Evolutionary conservation across 257 asterid species (phyloP).

Genomic region (Petunia secreta): DNA sequence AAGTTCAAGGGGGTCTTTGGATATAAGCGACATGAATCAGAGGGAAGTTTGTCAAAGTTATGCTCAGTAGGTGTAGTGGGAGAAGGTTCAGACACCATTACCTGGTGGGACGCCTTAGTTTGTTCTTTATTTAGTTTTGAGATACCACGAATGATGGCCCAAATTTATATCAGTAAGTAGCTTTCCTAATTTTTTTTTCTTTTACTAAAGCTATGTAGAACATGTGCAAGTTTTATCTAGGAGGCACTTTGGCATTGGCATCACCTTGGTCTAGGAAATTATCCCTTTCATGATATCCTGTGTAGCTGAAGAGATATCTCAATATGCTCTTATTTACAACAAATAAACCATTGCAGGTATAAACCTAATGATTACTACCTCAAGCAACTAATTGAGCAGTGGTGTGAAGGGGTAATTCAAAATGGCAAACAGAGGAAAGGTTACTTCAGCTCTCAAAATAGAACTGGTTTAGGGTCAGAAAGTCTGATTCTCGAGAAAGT

Average conservation of each 20-base stretch:
- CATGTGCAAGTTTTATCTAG: neutral
- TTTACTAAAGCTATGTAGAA: neutral
- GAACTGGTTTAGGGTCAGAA: slow-evolving; percentile 47
- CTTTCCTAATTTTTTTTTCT: neutral
- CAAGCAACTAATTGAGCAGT: slow-evolving; percentile 89
- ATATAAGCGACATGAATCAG: neutral
- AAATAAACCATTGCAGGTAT: slow-evolving; percentile 54
- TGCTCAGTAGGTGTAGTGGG: neutral
- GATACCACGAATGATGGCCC: neutral
- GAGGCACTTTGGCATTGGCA: neutral
- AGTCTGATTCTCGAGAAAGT: slow-evolving; percentile 84
- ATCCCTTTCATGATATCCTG: neutral
- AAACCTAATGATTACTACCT: slow-evolving; percentile 85
- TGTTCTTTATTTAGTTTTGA: neutral
- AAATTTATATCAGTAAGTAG: neutral
- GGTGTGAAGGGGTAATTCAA: slow-evolving; percentile 94
- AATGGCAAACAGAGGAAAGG: slow-evolving; percentile 40
- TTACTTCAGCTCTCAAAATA: slow-evolving; percentile 34
- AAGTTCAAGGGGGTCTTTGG: neutral
- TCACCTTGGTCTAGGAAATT: neutral
- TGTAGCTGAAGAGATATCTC: neutral
- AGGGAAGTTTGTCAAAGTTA: neutral
- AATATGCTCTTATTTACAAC: slow-evolving; percentile 15
- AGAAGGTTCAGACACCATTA: neutral
- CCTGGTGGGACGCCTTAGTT: neutral